Percentiles rank a stretch among this genome's conserved stretches.
These are phyloP conservation scores for Sporisorium exsertum DNA, from an alignment of 1,284 basidiomycete genomes.

Conservation along the genomic window DNA sequence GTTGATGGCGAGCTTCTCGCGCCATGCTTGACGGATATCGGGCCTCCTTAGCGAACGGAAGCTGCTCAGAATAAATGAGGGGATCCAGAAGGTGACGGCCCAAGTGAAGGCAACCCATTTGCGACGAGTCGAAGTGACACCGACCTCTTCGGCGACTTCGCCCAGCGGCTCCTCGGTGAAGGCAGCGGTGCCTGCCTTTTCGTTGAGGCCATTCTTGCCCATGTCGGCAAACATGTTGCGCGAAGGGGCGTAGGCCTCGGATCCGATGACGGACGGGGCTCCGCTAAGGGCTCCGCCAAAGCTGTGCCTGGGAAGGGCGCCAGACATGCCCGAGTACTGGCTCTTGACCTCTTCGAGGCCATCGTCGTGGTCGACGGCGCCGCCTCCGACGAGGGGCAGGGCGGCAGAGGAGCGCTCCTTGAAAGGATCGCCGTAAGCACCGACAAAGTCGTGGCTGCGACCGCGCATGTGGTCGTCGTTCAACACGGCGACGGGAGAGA, in stretches of 20 bases:
- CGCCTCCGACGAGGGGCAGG: slow-evolving; percentile 76
- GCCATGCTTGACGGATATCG: slow-evolving; percentile 95
- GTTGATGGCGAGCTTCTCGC: slow-evolving; percentile 96
- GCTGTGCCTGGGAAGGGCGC: slow-evolving; percentile 33
- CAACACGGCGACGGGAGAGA: slow-evolving; percentile 73
- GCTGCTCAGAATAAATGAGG: slow-evolving; percentile 78
- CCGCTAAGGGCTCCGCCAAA: slow-evolving; percentile 44
- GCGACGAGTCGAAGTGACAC: slow-evolving; percentile 81
- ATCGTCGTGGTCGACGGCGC: slow-evolving; percentile 21
- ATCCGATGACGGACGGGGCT: slow-evolving; percentile 47
- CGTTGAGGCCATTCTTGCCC: slow-evolving; percentile 72
- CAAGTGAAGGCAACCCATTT: slow-evolving; percentile 90
- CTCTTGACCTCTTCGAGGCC: slow-evolving; percentile 59
- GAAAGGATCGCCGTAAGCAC: slow-evolving; percentile 66
- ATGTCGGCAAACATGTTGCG: slow-evolving; percentile 89
- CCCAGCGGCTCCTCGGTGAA: slow-evolving; percentile 55
- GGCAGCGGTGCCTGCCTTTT: slow-evolving; percentile 56
- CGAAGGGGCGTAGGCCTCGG: slow-evolving; percentile 81
- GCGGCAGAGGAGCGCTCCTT: slow-evolving; percentile 71
- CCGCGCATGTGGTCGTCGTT: slow-evolving; percentile 69
- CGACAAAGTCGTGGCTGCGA: slow-evolving; percentile 55
- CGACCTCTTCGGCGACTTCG: slow-evolving; percentile 87
- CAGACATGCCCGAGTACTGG: slow-evolving; percentile 48
- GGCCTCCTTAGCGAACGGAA: slow-evolving; percentile 90
- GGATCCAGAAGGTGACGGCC: slow-evolving; percentile 92